Evolutionary conservation across 345 rosid species (phyloP), one percentile per base, ranked within the genome.

Genomic region (Lagerstroemia speciosa): DNA sequence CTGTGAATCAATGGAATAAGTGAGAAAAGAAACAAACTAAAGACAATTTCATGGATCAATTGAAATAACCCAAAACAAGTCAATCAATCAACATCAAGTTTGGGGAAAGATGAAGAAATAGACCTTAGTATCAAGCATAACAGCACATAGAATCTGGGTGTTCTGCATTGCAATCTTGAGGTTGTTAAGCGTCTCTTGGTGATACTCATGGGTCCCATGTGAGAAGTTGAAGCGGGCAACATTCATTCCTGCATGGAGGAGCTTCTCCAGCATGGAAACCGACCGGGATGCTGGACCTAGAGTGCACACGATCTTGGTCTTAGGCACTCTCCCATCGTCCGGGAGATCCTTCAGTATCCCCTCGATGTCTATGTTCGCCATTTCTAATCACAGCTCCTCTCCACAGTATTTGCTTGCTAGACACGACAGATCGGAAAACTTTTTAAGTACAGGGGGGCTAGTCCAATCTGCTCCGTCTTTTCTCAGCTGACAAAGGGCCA

Each of bases 191-290:
- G 93, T 89, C 79, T 80, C 98, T 78, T 86, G 93, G 75, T 93
- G 98, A 40, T 93, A 93, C 62, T 89, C 94, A 48, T 90, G 97
- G 45, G 93, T 89, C 11, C 98, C 98, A 34, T 93, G 98, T 4
- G 98, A 93, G 85, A 93, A 93, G 78, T 93, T 93, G 96, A 93
- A 93, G 37, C 98, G 96, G 64, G 94, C 97, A 3, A 93, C 97
- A 69, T 93, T 93, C 98, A 93, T 91, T 33, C 98, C 98, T 3
- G 97, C 97, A 67, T 66, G 87, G 29, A 91, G 81, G 78, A 93
- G 88, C 86, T 93, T 93, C 84, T 93, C 96, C 1, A 86, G 55
- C 98, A 91, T 91, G 8, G 83, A 72, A 45, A 93, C 96, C 8
- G 89, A 75, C 1, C 97, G 88, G 2, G 98, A 93, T 48, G 98